These are phyloP conservation scores for Saposhnikovia divaricata DNA, from an alignment of 129 eudicot species.

Conservation along the genomic window DNA sequence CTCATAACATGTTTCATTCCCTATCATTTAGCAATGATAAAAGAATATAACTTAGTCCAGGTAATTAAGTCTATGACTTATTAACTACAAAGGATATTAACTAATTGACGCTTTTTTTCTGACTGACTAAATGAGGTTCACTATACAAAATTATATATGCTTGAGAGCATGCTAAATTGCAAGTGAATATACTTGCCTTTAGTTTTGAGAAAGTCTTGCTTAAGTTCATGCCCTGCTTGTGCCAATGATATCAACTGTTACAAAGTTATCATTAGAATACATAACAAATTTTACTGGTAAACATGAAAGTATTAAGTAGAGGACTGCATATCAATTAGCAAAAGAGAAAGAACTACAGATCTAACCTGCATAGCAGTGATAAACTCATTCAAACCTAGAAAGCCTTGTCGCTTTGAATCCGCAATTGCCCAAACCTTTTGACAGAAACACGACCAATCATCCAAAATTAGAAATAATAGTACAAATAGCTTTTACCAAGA, in stretches of 20 bases:
- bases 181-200: constrained; percentile 31
- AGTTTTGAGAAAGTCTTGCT: constrained; percentile 41
- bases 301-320: not conserved
- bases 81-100: not conserved
- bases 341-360: not conserved
- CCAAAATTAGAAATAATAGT: not conserved
- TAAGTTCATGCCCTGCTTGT: constrained; percentile 73
- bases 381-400: constrained; percentile 67
- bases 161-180: not conserved
- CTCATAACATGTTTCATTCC: not conserved
- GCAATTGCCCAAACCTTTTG: constrained; percentile 90
- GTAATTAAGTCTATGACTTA: not conserved
- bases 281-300: not conserved
- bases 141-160: not conserved
- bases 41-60: not conserved
- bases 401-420: constrained; percentile 85
- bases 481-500: not conserved
- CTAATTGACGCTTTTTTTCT: not conserved
- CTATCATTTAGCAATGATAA: not conserved
- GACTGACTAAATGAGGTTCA: not conserved
- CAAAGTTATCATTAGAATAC: constrained; percentile 2
- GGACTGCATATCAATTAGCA: not conserved
- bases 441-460: not conserved
- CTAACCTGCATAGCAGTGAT: constrained; percentile 82
- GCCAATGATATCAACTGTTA: constrained; percentile 72